Evolutionary conservation across 441 rosid genomes (phyloP).

Genomic region (Populus hybrid): DNA sequence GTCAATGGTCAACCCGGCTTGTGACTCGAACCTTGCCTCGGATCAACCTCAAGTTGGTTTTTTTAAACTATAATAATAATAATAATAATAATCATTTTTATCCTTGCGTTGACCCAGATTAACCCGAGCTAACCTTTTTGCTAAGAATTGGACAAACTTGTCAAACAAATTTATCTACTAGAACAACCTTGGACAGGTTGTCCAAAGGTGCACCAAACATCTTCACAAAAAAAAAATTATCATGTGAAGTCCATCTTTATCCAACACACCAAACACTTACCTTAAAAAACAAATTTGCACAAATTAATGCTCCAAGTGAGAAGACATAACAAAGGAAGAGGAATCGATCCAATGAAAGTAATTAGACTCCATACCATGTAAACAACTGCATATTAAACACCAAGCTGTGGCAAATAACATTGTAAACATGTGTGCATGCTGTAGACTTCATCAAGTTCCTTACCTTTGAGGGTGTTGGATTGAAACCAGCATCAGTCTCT

Average conservation of each 20-base stretch:
- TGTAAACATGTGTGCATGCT: not conserved
- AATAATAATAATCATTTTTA: too few species aligned
- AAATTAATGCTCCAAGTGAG: not conserved
- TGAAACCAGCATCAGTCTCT: constrained; percentile 85
- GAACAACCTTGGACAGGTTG: not conserved
- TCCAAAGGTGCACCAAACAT: not conserved
- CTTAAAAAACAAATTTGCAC: not conserved
- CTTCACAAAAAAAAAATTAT: not conserved
- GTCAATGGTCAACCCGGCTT: too few species aligned
- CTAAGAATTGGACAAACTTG: not conserved
- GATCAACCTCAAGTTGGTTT: not conserved
- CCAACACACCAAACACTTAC: not conserved
- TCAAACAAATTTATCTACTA: not conserved
- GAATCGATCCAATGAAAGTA: not conserved
- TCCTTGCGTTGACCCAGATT: not conserved
- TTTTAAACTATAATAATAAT: not conserved
- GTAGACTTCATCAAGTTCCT: constrained; percentile 2
- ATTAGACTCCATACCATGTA: not conserved
- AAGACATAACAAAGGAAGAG: not conserved
- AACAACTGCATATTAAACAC: not conserved
- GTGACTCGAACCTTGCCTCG: not conserved
- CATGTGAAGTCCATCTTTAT: not conserved
- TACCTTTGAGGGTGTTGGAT: constrained; percentile 75
- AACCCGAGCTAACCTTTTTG: not conserved
- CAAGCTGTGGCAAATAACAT: not conserved